These are phyloP conservation scores for Auriculariales sp. DNA, from an alignment of 768 basidiomycete genomes.

Conservation along the genomic window DNA sequence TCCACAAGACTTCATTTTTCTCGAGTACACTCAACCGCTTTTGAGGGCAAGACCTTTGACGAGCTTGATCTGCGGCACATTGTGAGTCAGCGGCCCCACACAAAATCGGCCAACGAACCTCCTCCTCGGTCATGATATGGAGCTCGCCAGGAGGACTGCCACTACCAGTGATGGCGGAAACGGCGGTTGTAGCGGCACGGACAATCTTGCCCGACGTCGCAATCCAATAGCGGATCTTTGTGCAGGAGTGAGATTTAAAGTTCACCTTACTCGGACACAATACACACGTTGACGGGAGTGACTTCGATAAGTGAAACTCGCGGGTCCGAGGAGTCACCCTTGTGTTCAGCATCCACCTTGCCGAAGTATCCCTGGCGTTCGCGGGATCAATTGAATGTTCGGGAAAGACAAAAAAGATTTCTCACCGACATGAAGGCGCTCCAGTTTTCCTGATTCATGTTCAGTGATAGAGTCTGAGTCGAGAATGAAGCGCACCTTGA, in stretches of 20 bases:
- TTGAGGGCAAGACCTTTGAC: too few relatives aligned
- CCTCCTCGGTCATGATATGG: constrained; percentile 53
- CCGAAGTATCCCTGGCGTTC: constrained; percentile 83
- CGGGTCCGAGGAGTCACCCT: constrained; percentile 67
- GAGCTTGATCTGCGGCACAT: too few relatives aligned
- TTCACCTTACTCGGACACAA: not conserved
- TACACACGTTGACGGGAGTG: constrained; percentile 40
- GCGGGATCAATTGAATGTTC: constrained; percentile 4
- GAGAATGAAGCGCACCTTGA: constrained; percentile 51
- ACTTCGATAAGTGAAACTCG: constrained; percentile 70
- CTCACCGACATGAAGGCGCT: not conserved
- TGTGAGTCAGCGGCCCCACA: too few relatives aligned
- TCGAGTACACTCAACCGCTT: too few relatives aligned
- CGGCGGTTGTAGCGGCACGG: constrained; percentile 43
- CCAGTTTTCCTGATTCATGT: too few relatives aligned
- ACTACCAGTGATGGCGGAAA: constrained; percentile 45
- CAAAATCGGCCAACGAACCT: too few relatives aligned
- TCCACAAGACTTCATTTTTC: too few relatives aligned
- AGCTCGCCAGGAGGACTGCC: constrained; percentile 61
- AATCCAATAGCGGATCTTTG: constrained; percentile 63
- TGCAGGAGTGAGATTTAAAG: constrained; percentile 1
- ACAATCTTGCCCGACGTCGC: constrained; percentile 44
- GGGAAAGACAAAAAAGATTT: constrained; percentile 1
- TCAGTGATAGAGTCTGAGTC: too few relatives aligned
- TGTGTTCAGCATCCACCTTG: constrained; percentile 72